Evolutionary conservation across 352 stramenopile species (phyloP).

Genomic region (Pythium volutum): DNA sequence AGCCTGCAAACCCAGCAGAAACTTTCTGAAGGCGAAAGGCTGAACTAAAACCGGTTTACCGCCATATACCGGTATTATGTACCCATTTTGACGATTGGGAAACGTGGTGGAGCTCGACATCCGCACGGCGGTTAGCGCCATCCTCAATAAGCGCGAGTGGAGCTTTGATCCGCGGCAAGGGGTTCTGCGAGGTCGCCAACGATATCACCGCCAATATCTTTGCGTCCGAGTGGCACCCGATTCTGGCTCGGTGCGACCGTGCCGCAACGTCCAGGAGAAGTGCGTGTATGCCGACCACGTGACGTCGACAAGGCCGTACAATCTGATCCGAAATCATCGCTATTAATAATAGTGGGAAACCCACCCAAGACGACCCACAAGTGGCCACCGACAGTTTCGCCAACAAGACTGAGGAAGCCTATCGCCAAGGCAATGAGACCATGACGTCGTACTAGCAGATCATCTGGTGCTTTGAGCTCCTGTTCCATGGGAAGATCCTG

Average conservation of each 20-base stretch:
- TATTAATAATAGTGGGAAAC: conserved; percentile 28
- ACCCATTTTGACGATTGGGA: background rate
- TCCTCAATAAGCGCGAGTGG: background rate
- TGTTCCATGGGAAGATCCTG: background rate
- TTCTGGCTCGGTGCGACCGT: conserved; percentile 16
- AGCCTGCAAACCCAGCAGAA: no score
- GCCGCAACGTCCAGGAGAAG: conserved; percentile 12
- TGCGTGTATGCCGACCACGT: conserved; percentile 7
- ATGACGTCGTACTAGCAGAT: conserved; percentile 20
- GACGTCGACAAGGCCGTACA: conserved; percentile 10
- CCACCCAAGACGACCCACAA: background rate
- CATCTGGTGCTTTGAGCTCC: conserved; percentile 15
- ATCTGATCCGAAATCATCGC: conserved; percentile 23
- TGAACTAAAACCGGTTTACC: background rate
- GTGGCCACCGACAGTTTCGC: background rate
- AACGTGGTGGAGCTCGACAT: background rate
- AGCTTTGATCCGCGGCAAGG: background rate
- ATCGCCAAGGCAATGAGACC: background rate
- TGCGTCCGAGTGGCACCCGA: background rate
- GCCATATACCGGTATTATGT: background rate
- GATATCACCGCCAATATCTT: background rate
- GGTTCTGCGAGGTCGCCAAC: background rate
- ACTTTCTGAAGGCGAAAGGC: background rate
- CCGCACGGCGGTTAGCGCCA: background rate
- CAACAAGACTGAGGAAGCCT: background rate